Conservation (phyloP, 2,329 filamentous ascomycete species). For the Cercospora berteroae region DNA sequence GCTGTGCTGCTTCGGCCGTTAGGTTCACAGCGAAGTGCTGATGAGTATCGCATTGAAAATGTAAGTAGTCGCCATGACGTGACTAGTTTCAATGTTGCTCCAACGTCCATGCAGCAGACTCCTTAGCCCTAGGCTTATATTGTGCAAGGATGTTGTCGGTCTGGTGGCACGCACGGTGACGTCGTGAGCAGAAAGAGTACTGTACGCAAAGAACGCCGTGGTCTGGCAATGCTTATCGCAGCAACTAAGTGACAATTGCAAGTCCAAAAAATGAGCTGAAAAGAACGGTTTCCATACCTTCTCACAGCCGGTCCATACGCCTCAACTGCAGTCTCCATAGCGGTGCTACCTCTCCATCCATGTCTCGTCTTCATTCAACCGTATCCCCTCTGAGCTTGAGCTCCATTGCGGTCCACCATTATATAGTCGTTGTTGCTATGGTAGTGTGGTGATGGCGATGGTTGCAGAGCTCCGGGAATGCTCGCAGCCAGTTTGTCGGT, state of each 20-base stretch:
- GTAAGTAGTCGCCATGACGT: neutral
- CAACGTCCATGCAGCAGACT: neutral
- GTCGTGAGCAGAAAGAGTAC: neutral
- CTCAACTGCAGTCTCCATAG: conserved; percentile 18
- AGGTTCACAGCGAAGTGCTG: neutral
- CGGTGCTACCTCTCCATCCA: neutral
- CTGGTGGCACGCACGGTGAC: neutral
- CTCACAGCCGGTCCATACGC: conserved; percentile 17
- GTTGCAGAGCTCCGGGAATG: conserved; percentile 29
- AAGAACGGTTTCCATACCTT: conserved; percentile 15
- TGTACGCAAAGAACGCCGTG: conserved; percentile 10
- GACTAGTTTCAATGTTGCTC: neutral
- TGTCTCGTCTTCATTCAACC: conserved; percentile 14
- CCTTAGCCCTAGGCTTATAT: neutral
- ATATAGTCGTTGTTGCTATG: conserved; percentile 33
- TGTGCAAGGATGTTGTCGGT: conserved; percentile 1
- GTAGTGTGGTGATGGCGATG: conserved; percentile 22
- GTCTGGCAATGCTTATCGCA: conserved; percentile 14
- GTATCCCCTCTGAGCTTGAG: conserved; percentile 24
- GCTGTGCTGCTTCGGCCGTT: neutral
- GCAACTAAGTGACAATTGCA: conserved; percentile 24
- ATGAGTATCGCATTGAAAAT: neutral
- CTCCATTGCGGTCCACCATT: conserved; percentile 33
- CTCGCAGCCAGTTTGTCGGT: conserved; percentile 26
- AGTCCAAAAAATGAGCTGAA: conserved; percentile 17